Conservation (phyloP, 2,329 filamentous ascomycete species). For the Apiospora phragmitis region DNA sequence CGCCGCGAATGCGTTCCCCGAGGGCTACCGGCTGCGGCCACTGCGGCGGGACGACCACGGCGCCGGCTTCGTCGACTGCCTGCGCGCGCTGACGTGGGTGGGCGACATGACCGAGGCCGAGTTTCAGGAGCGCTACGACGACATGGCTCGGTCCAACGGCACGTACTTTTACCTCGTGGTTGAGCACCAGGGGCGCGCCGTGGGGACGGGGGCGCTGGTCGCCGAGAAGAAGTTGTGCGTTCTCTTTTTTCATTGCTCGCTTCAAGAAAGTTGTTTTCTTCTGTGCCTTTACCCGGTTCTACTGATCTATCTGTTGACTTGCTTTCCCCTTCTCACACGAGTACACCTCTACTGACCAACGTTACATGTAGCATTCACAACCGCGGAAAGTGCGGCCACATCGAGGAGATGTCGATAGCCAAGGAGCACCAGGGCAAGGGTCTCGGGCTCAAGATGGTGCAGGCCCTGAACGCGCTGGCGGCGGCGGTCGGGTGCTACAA, state of each 20-base stretch:
- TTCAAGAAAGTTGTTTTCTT: no score
- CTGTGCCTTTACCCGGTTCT: conserved; percentile 33
- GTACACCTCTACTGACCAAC: conserved; percentile 1
- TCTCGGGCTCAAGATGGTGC: conserved; percentile 73
- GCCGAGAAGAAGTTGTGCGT: conserved; percentile 77
- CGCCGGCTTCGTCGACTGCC: conserved; percentile 72
- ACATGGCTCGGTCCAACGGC: conserved; percentile 41
- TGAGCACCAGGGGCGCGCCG: conserved; percentile 61
- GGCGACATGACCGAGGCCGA: conserved; percentile 63
- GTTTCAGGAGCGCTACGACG: conserved; percentile 60
- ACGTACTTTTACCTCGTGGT: conserved; percentile 73
- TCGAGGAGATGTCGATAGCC: conserved; percentile 81
- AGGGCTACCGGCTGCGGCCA: conserved; percentile 70
- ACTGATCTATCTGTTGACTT: conserved; percentile 55
- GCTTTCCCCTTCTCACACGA: background rate
- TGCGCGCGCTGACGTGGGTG: conserved; percentile 75
- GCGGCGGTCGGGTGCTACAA: conserved; percentile 77
- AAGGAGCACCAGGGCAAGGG: conserved; percentile 82
- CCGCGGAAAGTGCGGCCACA: conserved; percentile 71
- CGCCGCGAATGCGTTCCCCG: conserved; percentile 61
- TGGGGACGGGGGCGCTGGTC: conserved; percentile 74
- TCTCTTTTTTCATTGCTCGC: background rate
- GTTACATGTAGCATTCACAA: conserved; percentile 56
- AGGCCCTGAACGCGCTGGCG: conserved; percentile 73
- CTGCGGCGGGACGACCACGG: conserved; percentile 67